Evolutionary conservation across 176 grass and related monocot genomes (phyloP).

Genomic region (Dactylis glomerata): DNA sequence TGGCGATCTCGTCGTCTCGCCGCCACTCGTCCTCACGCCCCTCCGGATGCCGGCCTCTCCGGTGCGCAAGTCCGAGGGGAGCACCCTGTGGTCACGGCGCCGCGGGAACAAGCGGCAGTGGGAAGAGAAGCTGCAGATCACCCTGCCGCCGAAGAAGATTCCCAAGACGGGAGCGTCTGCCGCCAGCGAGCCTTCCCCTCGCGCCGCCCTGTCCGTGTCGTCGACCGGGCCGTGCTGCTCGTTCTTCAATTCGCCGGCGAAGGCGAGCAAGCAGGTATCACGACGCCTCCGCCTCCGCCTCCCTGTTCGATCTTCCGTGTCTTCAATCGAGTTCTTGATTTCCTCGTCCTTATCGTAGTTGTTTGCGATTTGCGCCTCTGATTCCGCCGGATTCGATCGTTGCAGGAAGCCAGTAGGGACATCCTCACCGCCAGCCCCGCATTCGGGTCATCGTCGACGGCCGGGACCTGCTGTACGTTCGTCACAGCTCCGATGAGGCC

Average conservation of each 20-base stretch:
- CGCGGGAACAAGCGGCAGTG: not conserved
- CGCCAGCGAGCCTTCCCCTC: not conserved
- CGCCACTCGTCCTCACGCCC: not conserved
- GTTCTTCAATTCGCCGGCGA: conserved; percentile 3
- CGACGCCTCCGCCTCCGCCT: not conserved
- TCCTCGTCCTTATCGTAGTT: not conserved
- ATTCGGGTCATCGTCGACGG: not conserved
- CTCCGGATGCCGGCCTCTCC: not conserved
- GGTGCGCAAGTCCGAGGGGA: not conserved
- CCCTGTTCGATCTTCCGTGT: not conserved
- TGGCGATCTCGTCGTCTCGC: not conserved
- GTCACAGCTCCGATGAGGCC: not conserved
- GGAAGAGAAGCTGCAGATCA: not conserved
- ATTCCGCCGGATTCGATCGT: not conserved
- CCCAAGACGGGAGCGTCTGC: not conserved
- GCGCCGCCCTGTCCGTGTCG: not conserved
- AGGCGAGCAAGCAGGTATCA: conserved; percentile 8
- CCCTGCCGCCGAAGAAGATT: not conserved
- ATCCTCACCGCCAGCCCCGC: not conserved
- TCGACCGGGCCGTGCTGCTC: not conserved
- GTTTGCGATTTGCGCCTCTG: not conserved
- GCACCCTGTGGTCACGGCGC: conserved; percentile 7
- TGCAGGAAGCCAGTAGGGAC: not conserved
- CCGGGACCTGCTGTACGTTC: not conserved
- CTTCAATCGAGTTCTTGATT: not conserved